These are phyloP conservation scores for Salvia splendens DNA, from an alignment of 257 asterid species.

Conservation along the genomic window DNA sequence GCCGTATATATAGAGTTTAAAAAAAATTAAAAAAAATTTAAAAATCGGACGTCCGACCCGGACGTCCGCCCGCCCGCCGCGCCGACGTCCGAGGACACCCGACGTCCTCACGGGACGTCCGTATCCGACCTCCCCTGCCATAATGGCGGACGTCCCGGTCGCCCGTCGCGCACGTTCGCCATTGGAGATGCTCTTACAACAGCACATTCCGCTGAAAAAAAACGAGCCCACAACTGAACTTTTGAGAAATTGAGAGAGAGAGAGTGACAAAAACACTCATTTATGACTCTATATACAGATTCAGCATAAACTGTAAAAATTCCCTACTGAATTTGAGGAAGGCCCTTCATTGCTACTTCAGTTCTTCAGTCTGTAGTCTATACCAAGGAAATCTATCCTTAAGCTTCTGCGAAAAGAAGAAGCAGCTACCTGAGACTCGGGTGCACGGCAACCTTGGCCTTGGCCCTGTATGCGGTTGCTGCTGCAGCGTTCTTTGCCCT, in stretches of 20 bases:
- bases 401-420: not conserved
- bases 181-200: not conserved
- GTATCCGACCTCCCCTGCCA: too few relatives aligned
- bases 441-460: slow-evolving; percentile 37
- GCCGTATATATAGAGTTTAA: too few relatives aligned
- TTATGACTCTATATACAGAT: slow-evolving; percentile 52
- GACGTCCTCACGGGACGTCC: too few relatives aligned
- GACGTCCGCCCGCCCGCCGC: too few relatives aligned
- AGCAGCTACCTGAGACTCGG: slow-evolving; percentile 8
- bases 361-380: slow-evolving; percentile 25
- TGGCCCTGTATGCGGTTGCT: slow-evolving; percentile 41
- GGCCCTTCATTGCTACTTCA: slow-evolving; percentile 35
- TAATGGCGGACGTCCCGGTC: too few relatives aligned
- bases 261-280: slow-evolving; percentile 26
- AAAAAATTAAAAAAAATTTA: too few relatives aligned
- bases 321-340: slow-evolving; percentile 28
- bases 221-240: slow-evolving; percentile 8
- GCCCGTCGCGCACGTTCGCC: too few relatives aligned
- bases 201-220: slow-evolving; percentile 33
- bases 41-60: too few relatives aligned
- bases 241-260: too few relatives aligned
- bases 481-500: slow-evolving; percentile 37
- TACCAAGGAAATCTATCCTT: slow-evolving; percentile 34
- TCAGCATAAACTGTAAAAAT: slow-evolving; percentile 34
- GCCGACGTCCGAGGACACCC: too few relatives aligned